These are phyloP conservation scores for Thecaphora thlaspeos DNA, from an alignment of 1,284 basidiomycete genomes.

Conservation along the genomic window DNA sequence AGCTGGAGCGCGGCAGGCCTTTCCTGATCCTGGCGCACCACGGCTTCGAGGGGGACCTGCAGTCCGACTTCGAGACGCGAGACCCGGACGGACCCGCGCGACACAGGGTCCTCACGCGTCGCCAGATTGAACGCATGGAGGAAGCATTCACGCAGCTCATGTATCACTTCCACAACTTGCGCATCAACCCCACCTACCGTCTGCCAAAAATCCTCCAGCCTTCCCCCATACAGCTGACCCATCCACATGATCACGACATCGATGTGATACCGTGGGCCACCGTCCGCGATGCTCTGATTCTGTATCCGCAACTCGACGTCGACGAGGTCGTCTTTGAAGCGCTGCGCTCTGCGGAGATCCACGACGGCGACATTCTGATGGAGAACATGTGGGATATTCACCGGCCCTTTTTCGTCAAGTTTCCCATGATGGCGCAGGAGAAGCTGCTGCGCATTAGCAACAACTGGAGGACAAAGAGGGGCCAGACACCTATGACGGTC, in stretches of 20 bases:
- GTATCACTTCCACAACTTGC: conserved; percentile 32
- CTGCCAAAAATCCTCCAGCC: conserved; percentile 36
- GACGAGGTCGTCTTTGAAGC: conserved; percentile 26
- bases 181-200: conserved; percentile 25
- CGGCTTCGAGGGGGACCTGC: not conserved
- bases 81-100: not conserved
- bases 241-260: conserved; percentile 34
- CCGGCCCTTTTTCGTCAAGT: conserved; percentile 31
- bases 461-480: conserved; percentile 7
- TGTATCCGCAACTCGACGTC: conserved; percentile 14
- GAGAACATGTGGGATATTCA: conserved; percentile 32
- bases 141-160: conserved; percentile 16
- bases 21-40: conserved; percentile 16
- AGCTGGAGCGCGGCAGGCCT: conserved; percentile 14
- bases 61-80: not conserved
- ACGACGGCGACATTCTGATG: conserved; percentile 18
- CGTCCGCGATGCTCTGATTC: conserved; percentile 39
- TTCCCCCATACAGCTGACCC: conserved; percentile 30
- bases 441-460: conserved; percentile 20
- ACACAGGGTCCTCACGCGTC: not conserved
- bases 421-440: conserved; percentile 28
- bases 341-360: conserved; percentile 9
- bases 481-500: conserved; percentile 15
- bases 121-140: conserved; percentile 10
- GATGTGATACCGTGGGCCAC: conserved; percentile 28